Base-by-base conservation (phyloP, 1,139 yeast species). In the Citeromyces hawaiiensis region DNA sequence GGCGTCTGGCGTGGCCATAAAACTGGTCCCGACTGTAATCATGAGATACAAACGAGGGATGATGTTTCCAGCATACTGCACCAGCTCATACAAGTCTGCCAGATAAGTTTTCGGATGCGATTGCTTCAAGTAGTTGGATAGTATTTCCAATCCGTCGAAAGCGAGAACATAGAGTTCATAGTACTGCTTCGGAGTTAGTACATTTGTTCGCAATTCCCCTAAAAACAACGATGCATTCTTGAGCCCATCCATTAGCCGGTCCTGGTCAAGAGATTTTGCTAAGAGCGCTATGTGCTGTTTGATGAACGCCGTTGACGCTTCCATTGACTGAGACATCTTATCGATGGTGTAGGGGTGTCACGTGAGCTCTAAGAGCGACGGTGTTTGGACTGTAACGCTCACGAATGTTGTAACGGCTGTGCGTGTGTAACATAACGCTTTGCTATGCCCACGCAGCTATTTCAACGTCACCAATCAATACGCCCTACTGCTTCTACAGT, bases 21-120 rank as follows among this genome's bases (percentile, higher is more conserved):
- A 87, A 2, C 87, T 83, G 1, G 95, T 79, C 9, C 98, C 98
- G 9, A 91, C 91, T 2, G 94, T 91, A 38, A 91, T 82, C 97
- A 91, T 87, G 62, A 93, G 68, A 56, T 93, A 91, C 42, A 91
- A 65, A 43, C 98, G 68, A 3, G 98, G 98, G 13, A 91, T 71
- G 35, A 93, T 85, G 58, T 87, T 91, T 2, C 93, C 96, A 1
- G 96, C 87, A 55, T 91, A 93, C 56, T 91, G 98, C 3, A 91
- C 97, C 56, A 91, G 67, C 54, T 91, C 97, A 55, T 91, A 91
- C 42, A 91, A 65, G 56, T 91, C 97, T 1, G 94, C 87, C 44
- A 91, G 63, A 57, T 88, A 93, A 43, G 86, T 82, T 35, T 71
- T 65, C 9, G 76, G 75, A 52, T 85, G 88, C 44, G 75, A 75